These are phyloP conservation scores for Tremellales sp. DNA, from an alignment of 1,284 basidiomycete genomes.

Conservation along the genomic window DNA sequence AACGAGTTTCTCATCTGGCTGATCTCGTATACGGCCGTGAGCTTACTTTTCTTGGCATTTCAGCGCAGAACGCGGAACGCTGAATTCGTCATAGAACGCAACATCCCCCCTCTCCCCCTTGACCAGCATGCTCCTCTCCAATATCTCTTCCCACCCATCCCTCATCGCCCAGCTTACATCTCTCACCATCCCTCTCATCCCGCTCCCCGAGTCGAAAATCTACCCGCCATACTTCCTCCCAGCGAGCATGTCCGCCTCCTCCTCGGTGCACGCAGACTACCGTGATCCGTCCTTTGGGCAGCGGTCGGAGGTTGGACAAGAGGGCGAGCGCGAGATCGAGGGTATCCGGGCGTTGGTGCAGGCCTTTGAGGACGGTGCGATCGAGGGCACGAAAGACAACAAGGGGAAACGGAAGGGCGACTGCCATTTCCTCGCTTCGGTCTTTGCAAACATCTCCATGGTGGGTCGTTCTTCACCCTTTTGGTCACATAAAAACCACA, in stretches of 20 bases:
- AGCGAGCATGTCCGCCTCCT: slow-evolving; percentile 69
- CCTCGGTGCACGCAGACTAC: slow-evolving; percentile 49
- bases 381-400: slow-evolving; percentile 54
- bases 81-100: slow-evolving; percentile 62
- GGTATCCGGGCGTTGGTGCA: slow-evolving; percentile 76
- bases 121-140: slow-evolving; percentile 93
- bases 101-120: slow-evolving; percentile 87
- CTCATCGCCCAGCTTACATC: slow-evolving; percentile 65
- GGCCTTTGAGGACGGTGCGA: slow-evolving; percentile 74
- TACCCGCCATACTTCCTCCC: slow-evolving; percentile 61
- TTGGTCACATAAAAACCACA: slow-evolving; percentile 5
- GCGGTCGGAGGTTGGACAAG: slow-evolving; percentile 59
- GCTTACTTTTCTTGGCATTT: slow-evolving; percentile 31
- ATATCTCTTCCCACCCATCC: slow-evolving; percentile 75
- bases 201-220: slow-evolving; percentile 49
- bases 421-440: slow-evolving; percentile 82
- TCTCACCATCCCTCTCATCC: slow-evolving; percentile 64
- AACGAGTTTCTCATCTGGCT: slow-evolving; percentile 74
- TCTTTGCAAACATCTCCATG: slow-evolving; percentile 82
- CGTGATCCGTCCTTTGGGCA: slow-evolving; percentile 52
- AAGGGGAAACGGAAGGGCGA: slow-evolving; percentile 60
- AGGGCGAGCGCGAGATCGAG: slow-evolving; percentile 55
- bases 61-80: neutral
- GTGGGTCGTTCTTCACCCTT: slow-evolving; percentile 52
- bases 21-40: slow-evolving; percentile 83